Evolutionary conservation across 83 land plant species (phyloP), one percentile per base, ranked within the genome.

Genomic region (Thuja plicata): DNA sequence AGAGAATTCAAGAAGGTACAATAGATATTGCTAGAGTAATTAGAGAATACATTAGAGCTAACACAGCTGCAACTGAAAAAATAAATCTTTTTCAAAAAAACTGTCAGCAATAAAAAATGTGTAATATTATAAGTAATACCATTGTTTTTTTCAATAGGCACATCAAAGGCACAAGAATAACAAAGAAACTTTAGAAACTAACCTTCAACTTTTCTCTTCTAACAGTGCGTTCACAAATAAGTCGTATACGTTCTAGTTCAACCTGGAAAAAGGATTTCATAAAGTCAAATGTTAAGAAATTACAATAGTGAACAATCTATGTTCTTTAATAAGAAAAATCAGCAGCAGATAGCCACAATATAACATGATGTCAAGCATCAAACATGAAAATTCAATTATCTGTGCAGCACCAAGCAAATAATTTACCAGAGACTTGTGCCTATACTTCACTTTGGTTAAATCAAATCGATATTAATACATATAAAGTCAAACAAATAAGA

Each of bases 141-240:
- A 66, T 27, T 27, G n/a, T 66, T 7, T 24, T 43, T 43, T 30
- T 27, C 73, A 2, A 66, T 27, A 66, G 2, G 2, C 8, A 8
- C 10, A 66, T 21, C 70, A 62, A 21, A 62, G 27, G 70, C n/a
- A 62, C 70, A 66, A 8, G 8, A 66, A 4, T 66, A 66, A 24
- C 30, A 27, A 66, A 76, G 79, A 35, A 76, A 12, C 13, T 34
- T 12, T 34, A 34, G 15, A 34, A 76, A 71, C 82, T 45, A 88
- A 98, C 99, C 97, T 98, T 98, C 88, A 97, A 38, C 81, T 95
- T 94, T 91, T 98, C 99, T 83, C 99, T 92, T 87, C 91, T 91
- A 54, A 95, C 88, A 79, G 97, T 96, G 86, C 99, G 91, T 80
- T 98, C 99, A 89, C 99, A 98, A 88, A 98, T 94, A 87, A 98